Evolutionary conservation across 495 filamentous ascomycete species (phyloP).

Genomic region (Filosporella fistucella): DNA sequence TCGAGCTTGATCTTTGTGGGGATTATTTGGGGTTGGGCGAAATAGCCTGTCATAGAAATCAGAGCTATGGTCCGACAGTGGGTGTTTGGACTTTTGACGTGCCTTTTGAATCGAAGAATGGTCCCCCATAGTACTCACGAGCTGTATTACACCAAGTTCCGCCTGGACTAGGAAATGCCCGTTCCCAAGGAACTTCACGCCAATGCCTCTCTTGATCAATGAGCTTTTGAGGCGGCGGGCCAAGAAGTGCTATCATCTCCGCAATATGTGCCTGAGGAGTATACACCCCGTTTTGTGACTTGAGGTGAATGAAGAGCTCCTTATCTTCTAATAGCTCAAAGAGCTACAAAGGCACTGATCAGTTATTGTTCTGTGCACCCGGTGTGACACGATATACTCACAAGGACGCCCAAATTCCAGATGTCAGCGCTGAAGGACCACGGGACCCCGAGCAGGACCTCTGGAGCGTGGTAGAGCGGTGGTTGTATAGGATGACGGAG

Average conservation of each 20-base stretch:
- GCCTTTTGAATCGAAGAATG: conserved; percentile 26
- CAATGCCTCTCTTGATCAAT: conserved; percentile 24
- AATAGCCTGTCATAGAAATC: conserved; percentile 2
- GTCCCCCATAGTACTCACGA: conserved; percentile 23
- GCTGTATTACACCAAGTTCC: conserved; percentile 18
- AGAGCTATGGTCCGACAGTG: background rate
- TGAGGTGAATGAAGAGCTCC: conserved; percentile 28
- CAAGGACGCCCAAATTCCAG: conserved; percentile 34
- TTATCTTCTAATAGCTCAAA: conserved; percentile 24
- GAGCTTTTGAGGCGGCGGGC: conserved; percentile 28
- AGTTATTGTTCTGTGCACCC: conserved; percentile 11
- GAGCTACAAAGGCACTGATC: background rate
- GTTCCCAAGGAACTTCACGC: conserved; percentile 12
- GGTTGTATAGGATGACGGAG: conserved; percentile 38
- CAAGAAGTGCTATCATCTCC: conserved; percentile 35
- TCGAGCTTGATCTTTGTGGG: conserved; percentile 12
- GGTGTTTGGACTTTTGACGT: background rate
- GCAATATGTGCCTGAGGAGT: conserved; percentile 28
- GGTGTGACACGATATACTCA: conserved; percentile 8
- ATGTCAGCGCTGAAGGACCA: conserved; percentile 38
- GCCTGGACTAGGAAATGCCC: conserved; percentile 8
- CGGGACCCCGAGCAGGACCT: conserved; percentile 31
- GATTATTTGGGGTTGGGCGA: conserved; percentile 12
- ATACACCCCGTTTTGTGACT: conserved; percentile 24
- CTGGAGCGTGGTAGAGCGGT: conserved; percentile 33